phyloP scores from a whole-genome alignment of 371 early-diverging fungal species.

The Haplosporangium sp. region DNA sequence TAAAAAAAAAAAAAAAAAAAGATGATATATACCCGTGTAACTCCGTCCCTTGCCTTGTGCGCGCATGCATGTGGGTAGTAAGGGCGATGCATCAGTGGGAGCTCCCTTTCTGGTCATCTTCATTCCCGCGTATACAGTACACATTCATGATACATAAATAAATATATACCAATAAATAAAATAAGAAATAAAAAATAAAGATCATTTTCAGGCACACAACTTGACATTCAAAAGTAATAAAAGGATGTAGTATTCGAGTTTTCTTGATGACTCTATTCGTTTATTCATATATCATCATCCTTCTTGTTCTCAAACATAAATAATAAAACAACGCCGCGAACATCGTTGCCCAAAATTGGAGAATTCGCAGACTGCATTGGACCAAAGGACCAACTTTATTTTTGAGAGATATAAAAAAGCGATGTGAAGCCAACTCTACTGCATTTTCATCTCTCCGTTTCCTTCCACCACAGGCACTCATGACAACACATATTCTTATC shows the following conservation, averaged over 20 bases:
- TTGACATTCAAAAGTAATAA: not conserved
- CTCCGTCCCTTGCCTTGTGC: conserved; percentile 4
- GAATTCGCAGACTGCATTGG: no score
- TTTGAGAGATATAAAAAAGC: not conserved
- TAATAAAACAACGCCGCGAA: no score
- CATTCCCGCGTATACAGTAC: not conserved
- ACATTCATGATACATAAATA: not conserved
- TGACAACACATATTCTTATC: conserved; percentile 13
- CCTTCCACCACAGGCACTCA: not conserved
- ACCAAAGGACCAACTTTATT: not conserved
- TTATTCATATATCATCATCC: not conserved
- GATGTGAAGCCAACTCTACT: no score
- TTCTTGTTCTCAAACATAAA: not conserved
- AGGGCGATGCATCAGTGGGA: not conserved
- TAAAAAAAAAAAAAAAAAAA: not conserved
- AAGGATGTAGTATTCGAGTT: not conserved
- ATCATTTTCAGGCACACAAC: not conserved
- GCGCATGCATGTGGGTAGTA: not conserved
- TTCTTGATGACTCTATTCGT: not conserved
- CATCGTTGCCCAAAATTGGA: no score
- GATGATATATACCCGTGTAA: not conserved
- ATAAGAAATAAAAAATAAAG: no score
- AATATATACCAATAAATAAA: not conserved
- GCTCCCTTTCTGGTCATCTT: not conserved
- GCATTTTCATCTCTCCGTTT: no score